Evolutionary conservation across 202 grass and related monocot genomes (phyloP), one percentile per base, ranked within the genome.

Genomic region (Alloteropsis angusta): DNA sequence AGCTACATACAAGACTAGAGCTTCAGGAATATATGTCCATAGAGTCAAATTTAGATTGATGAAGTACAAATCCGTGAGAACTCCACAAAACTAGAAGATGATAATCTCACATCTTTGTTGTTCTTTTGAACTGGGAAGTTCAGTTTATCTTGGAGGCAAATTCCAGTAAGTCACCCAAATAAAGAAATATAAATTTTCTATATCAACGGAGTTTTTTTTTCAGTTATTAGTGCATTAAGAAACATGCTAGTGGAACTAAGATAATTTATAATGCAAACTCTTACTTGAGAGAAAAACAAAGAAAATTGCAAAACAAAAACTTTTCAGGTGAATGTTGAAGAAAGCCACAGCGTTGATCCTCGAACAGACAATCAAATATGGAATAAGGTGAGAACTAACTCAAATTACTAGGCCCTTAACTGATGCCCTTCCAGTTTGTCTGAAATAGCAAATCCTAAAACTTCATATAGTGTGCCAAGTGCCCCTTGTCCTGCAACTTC

Each of bases 401-500:
- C 78, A 99, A 82, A 99, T 92, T 55, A 87, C 74, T 85, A 85
- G 88, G 28, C 85, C 85, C 43, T 65, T 55, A 60, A 82, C 74
- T 9, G 85, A 87, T 5, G 88, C 41, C 87, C 86, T n/a, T 86
- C 80, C 44, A 71, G 65, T 88, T 70, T 84, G 66, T 75, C 86
- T 65, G 64, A 50, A 56, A 89, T 81, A 26, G 90, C 59, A 64
- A 82, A 87, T 58, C 86, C 88, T 68, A 99, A 82, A 48, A 99
- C 82, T 72, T 96, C 77, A 79, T 86, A 77, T 36, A 99, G 78
- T 80, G 82, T 64, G 71, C 71, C 19, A 68, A 93, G 76, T 60
- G 96, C 84, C 30, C 96, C 92, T 74, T 96, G 81, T 14, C 96
- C 96, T 1, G 96, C 96, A 52, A 77, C 72, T 79, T 99, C 92